Base-by-base conservation (phyloP, 768 basidiomycete species). In the Suillus cothurnatus region DNA sequence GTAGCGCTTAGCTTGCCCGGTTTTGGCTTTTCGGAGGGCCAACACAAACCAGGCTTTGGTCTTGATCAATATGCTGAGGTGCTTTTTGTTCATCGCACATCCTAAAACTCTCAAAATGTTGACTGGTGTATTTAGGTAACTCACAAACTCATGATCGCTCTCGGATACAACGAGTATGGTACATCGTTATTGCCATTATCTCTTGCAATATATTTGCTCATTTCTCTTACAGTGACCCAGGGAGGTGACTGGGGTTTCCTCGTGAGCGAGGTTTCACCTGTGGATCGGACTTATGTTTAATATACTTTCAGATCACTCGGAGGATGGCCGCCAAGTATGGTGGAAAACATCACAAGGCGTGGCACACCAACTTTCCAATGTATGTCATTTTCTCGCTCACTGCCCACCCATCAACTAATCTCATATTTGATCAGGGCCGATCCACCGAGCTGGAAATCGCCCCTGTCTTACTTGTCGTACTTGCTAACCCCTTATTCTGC, bases 11-110 rank as follows among this genome's bases (percentile, higher is more conserved):
- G 53, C 31, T 32, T 59, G 38, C 57, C 57, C 6, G 57, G 57
- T 11, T 90, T 75, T 72, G 88, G 86, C 0, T 89, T 88, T 73
- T 88, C 88, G 0, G 81, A 86, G 50, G 85, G 82, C 0, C 82
- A 85, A 0, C 84, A 72, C 58, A 83, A 83, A 70, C 79, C 79
- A 64, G 86, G 87, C 0, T 89, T 89, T 66, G 70, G 67, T 11
- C 41, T 75, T 0, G 65, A 71, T n/a, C 86, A 88, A 57, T 87
- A 84, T 58, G 86, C 86, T 1, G 85, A 89, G 76, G 88, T 84
- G 53, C 28, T 61, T 64, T 12, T 17, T 57, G 34, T 38, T 57
- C 36, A 19, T 39, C 23, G 36, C 17, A 12, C 38, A n/a, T 31
- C 17, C 19, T 17, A 0, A n/a, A 23, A 21, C 2, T 15, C 3